Conservation (phyloP, 352 stramenopile species). For the Globisporangium middletonii region DNA sequence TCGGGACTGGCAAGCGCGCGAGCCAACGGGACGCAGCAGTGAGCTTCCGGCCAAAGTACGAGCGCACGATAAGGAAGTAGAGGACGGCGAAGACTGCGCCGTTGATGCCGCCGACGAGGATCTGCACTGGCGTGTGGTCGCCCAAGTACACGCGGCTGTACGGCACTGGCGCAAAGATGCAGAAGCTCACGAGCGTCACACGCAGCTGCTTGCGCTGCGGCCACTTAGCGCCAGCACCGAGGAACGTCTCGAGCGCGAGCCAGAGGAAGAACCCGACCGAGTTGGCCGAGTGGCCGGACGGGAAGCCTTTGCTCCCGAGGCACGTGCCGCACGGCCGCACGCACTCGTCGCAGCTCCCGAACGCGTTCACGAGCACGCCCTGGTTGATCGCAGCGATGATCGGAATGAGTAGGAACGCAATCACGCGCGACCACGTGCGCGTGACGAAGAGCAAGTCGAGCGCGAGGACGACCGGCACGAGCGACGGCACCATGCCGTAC, state of each 20-base stretch:
- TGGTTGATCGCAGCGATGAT: conserved; percentile 38
- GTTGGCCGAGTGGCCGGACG: conserved; percentile 48
- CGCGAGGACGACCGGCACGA: conserved; percentile 30
- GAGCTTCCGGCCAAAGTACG: conserved; percentile 20
- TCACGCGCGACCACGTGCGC: conserved; percentile 38
- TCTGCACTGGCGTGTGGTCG: conserved; percentile 48
- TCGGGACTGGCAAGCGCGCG: not conserved
- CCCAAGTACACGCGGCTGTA: conserved; percentile 59
- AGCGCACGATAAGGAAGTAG: conserved; percentile 43
- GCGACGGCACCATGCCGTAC: conserved; percentile 54
- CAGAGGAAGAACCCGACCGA: conserved; percentile 43
- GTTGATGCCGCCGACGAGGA: conserved; percentile 29
- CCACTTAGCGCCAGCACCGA: conserved; percentile 26
- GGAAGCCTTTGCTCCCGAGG: conserved; percentile 38
- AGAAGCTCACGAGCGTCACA: conserved; percentile 8
- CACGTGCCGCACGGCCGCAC: conserved; percentile 42
- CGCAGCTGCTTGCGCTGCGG: conserved; percentile 11
- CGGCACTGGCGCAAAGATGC: conserved; percentile 41
- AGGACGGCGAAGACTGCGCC: conserved; percentile 31
- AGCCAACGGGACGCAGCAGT: conserved; percentile 5
- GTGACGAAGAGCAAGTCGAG: conserved; percentile 35
- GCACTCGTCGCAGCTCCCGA: conserved; percentile 43
- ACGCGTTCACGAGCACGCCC: conserved; percentile 26
- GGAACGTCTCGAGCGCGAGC: conserved; percentile 36
- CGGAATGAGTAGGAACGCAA: conserved; percentile 45